A percentile compares a stretch with the other conserved stretches of the same genome.
phyloP scores from a whole-genome alignment of 257 asterid species.

The Solanum medicagineum region DNA sequence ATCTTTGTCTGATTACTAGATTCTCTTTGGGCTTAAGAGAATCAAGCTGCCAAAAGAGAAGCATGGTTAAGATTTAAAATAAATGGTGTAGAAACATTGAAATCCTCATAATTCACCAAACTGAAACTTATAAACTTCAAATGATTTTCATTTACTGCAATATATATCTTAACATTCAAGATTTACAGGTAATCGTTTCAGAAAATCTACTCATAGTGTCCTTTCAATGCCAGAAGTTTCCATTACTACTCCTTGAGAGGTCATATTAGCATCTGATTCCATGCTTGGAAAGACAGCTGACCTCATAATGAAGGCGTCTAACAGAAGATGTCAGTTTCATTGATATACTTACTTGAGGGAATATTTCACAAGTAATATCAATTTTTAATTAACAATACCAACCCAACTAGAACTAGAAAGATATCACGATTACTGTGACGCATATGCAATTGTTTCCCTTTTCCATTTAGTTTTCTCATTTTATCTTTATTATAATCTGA shows the following conservation, averaged over 20 bases:
- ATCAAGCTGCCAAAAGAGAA: constrained; percentile 52
- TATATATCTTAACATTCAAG: not conserved
- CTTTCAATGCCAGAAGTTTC: not conserved
- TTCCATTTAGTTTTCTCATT: not conserved
- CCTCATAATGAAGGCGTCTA: not conserved
- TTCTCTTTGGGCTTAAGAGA: constrained; percentile 96
- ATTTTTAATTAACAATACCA: not conserved
- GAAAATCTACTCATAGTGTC: not conserved
- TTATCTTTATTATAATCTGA: not conserved
- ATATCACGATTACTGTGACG: not conserved
- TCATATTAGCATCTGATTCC: not conserved
- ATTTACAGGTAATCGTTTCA: not conserved
- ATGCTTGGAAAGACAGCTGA: not conserved
- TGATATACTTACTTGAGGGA: not conserved
- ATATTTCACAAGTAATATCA: not conserved
- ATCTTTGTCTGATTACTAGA: constrained; percentile 87
- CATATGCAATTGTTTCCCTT: not conserved
- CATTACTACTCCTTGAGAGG: not conserved
- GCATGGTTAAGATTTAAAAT: not conserved
- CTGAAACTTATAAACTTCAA: not conserved
- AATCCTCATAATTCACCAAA: not conserved
- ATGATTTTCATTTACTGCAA: not conserved
- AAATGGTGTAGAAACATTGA: not conserved
- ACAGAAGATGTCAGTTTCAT: not conserved
- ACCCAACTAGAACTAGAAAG: not conserved